Percentiles rank a stretch among this genome's conserved stretches.
phyloP scores from a whole-genome alignment of 768 basidiomycete species.

The Naganishia friedmannii region DNA sequence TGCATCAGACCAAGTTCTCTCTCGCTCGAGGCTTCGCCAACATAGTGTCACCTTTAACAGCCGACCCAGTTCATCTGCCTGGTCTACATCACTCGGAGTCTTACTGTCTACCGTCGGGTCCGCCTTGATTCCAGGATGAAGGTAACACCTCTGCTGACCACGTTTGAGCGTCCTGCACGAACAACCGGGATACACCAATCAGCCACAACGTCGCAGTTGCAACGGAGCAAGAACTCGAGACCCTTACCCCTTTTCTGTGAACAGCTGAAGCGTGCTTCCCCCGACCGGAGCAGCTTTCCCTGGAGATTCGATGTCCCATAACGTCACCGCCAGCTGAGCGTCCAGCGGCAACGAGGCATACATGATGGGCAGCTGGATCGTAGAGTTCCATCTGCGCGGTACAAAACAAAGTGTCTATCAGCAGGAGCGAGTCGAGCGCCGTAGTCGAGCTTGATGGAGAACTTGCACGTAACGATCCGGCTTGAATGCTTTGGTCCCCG shows the following conservation, averaged over 20 bases:
- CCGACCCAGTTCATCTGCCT: conserved; percentile 88
- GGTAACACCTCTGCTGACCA: conserved; percentile 80
- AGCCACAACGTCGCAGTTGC: neutral
- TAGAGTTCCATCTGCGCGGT: conserved; percentile 81
- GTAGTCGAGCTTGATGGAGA: neutral
- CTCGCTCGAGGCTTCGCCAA: conserved; percentile 46
- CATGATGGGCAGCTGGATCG: conserved; percentile 83
- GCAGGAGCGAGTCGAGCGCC: neutral
- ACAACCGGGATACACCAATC: too few species aligned
- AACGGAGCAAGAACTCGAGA: conserved; percentile 15
- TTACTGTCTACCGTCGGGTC: conserved; percentile 76
- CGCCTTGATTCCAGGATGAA: conserved; percentile 81
- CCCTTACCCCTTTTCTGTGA: conserved; percentile 84
- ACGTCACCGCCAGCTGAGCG: conserved; percentile 86
- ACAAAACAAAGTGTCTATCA: neutral
- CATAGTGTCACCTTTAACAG: conserved; percentile 66
- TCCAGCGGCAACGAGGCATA: conserved; percentile 88
- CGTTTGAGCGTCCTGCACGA: conserved; percentile 71
- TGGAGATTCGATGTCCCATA: conserved; percentile 90
- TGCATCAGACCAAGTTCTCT: neutral
- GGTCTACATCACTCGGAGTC: conserved; percentile 81
- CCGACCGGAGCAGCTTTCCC: conserved; percentile 78
- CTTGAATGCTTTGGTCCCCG: conserved; percentile 66
- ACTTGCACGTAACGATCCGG: conserved; percentile 26
- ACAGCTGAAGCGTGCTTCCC: conserved; percentile 82